Conservation (phyloP, 106 monocot genomes). For the Agapanthus africanus region DNA sequence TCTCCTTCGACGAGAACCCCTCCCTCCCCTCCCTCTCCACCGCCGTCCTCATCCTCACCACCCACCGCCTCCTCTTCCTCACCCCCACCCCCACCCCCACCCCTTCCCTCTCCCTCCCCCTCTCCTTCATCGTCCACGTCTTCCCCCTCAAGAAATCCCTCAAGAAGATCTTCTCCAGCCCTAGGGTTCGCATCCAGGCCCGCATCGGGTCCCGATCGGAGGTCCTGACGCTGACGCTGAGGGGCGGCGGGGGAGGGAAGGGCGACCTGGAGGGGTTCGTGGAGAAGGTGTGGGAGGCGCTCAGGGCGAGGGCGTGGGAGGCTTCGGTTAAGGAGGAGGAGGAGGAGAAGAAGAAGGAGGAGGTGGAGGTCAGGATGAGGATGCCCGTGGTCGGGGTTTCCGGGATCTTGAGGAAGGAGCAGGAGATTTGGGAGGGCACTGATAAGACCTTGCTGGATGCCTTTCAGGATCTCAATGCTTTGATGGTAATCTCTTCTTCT, state of each 20-base stretch:
- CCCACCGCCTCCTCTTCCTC: slow-evolving; percentile 83
- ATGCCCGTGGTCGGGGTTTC: slow-evolving; percentile 79
- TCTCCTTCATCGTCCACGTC: slow-evolving; percentile 45
- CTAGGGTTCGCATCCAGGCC: slow-evolving; percentile 60
- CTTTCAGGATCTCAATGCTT: slow-evolving; percentile 87
- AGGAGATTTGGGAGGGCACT: slow-evolving; percentile 94
- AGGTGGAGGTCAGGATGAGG: slow-evolving; percentile 21
- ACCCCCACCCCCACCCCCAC: slow-evolving; percentile 33
- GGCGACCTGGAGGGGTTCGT: slow-evolving; percentile 56
- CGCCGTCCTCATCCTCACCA: slow-evolving; percentile 70
- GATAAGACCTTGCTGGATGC: slow-evolving; percentile 90
- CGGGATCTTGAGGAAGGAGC: slow-evolving; percentile 93
- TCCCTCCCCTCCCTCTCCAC: slow-evolving; percentile 37
- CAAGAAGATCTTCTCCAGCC: slow-evolving; percentile 54
- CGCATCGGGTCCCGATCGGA: slow-evolving; percentile 32
- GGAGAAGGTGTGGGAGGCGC: slow-evolving; percentile 50
- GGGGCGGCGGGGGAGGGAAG: slow-evolving; percentile 27
- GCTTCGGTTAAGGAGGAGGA: not conserved
- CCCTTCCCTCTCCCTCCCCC: slow-evolving; percentile 43
- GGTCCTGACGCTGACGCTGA: slow-evolving; percentile 47
- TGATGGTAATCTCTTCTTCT: slow-evolving; percentile 48
- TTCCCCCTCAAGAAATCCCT: slow-evolving; percentile 68
- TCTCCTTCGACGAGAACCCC: slow-evolving; percentile 47
- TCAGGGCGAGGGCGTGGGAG: slow-evolving; percentile 61
- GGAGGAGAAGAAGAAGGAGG: not conserved